Base-by-base conservation (phyloP, 352 stramenopile genomes). In the Blastocystis sp. region DNA sequence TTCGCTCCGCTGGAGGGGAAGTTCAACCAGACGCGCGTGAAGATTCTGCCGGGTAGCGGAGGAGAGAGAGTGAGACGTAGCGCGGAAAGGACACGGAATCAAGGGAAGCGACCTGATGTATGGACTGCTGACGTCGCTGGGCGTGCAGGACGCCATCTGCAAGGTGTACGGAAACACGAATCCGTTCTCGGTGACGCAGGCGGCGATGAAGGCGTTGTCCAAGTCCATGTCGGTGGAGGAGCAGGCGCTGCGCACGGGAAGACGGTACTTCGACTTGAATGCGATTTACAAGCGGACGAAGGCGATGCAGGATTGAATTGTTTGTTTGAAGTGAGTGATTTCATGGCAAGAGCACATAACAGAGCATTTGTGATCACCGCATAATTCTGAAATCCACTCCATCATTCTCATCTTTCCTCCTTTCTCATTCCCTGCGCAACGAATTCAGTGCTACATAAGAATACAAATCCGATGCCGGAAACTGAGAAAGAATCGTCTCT, bases 101-200 rank as follows among this genome's bases (percentile, higher is more conserved):
- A 84, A 65, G 53, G 72, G 72, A 24, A 84, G 57, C 42, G 72
- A 84, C 67, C 24, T 84, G 29, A 40, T 71, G 24, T 84, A 53
- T 44, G 53, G 53, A 51, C 32, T 84, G 16, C 46, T 84, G 36
- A 71, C 21, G 24, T 67, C 34, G 9, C 16, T 84, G 36, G 72
- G 72, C 32, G 72, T 84, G 48, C 53, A 65, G 53, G 72, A 84
- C 34, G 72, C 72, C 9, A 84, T 84, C 21, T 65, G 53, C 49
- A 84, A 84, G 27, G 72, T 84, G 24, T 71, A 71, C 9, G 72
- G 72, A 8, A 84, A 84, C 34, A 65, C 53, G 24, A 84, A 84
- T 53, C 72, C 72, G 24, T 84, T 69, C 48, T 71, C 72, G 32
- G 57, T 71, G 34, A 84, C 72, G 27, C 57, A 84, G 46, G 72